Percentiles rank a stretch among this genome's conserved stretches.
These are phyloP conservation scores for Plenodomus biglobosus DNA, from an alignment of 2,329 filamentous ascomycete species.

Conservation along the genomic window DNA sequence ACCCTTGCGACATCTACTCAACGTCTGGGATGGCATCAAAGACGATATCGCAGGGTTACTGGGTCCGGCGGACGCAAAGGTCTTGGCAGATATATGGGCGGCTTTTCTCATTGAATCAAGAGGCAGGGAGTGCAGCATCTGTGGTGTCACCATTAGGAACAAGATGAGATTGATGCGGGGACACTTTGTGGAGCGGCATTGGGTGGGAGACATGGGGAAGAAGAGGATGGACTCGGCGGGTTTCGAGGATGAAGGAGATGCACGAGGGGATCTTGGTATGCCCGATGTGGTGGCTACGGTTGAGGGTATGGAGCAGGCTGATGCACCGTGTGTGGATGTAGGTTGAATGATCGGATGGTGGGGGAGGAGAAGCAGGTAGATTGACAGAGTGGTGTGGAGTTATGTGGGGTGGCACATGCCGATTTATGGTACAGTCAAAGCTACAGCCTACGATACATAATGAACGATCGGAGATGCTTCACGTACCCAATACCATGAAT, in stretches of 20 bases:
- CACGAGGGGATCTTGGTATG: background rate
- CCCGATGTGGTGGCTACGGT: background rate
- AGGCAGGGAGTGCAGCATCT: constrained; percentile 16
- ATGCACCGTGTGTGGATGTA: no score
- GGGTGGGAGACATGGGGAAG: constrained; percentile 2
- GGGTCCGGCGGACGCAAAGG: constrained; percentile 2
- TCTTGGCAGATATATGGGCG: constrained; percentile 8
- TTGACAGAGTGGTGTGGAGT: background rate
- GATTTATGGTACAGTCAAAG: no score
- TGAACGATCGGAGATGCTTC: no score
- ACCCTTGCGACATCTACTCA: constrained; percentile 7
- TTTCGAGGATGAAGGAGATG: background rate
- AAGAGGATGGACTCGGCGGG: background rate
- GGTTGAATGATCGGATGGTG: background rate
- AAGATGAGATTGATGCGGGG: constrained; percentile 7
- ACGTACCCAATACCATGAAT: background rate
- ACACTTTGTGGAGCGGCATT: constrained; percentile 18
- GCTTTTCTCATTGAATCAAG: constrained; percentile 6
- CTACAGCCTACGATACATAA: no score
- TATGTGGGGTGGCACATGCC: background rate
- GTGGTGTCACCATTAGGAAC: constrained; percentile 1
- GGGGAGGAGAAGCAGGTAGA: background rate
- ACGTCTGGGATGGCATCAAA: constrained; percentile 17
- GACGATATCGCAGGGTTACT: constrained; percentile 10
- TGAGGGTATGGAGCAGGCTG: background rate